Evolutionary conservation across 257 asterid species (phyloP), one percentile per base, ranked within the genome.

Genomic region (Schizonepeta tenuifolia): DNA sequence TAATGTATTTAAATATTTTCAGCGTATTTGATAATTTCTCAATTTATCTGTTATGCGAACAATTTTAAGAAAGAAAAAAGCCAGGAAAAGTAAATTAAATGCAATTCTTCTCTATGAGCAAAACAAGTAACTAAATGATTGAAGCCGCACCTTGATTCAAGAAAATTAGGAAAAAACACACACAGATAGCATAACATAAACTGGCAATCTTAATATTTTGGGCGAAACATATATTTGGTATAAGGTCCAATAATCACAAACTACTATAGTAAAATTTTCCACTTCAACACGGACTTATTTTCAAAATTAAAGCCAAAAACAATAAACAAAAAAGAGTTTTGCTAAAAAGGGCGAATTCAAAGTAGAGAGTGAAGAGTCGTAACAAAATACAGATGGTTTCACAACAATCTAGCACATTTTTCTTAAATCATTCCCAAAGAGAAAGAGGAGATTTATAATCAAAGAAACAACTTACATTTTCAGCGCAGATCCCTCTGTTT

Each of bases 271-370:
- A 80, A 70, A 74, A 77, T 26, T 46, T 72, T 60, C 41, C 8
- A 41, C 64, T 60, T 62, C 18, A 64, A 65, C 67, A 20, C 1
- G 35, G 20, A 57, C 51, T 56, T 14, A 9, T n/a, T n/a, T 66
- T 43, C 69, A 57, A 65, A n/a, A n/a, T n/a, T n/a, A n/a, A n/a
- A n/a, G n/a, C n/a, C n/a, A n/a, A n/a, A n/a, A n/a, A n/a, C n/a
- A n/a, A n/a, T 63, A 68, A 68, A 67, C 59, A 74, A 50, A 64
- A 12, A 15, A 67, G 65, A 67, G 74, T 67, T 75, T 73, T 21
- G 69, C 63, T 51, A 26, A 20, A 53, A 17, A 20, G 14, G 40
- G 20, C 20, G 65, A 69, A 65, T 41, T 17, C 75, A 28, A 26
- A 38, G 53, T 40, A n/a, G 63, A 35, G 70, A 41, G 33, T 18